Percentiles rank a stretch among this genome's conserved stretches.
phyloP scores from a whole-genome alignment of 768 basidiomycete species.

The Asterophora parasitica region DNA sequence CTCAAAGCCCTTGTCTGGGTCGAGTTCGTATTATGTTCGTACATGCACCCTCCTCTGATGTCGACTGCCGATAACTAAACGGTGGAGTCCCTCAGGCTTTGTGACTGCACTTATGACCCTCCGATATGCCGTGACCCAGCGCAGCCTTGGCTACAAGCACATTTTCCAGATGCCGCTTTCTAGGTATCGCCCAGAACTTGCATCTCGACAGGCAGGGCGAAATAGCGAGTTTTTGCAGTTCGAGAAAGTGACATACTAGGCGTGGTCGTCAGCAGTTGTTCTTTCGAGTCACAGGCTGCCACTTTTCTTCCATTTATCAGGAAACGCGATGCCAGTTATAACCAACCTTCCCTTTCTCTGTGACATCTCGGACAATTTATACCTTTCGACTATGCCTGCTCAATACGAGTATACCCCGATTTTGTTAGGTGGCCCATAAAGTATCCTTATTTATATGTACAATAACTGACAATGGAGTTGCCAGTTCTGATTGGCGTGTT shows the following conservation, averaged over 20 bases:
- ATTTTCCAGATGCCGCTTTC: conserved; percentile 48
- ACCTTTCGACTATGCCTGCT: not conserved
- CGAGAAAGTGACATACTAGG: conserved; percentile 22
- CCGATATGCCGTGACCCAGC: conserved; percentile 41
- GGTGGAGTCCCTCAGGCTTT: conserved; percentile 31
- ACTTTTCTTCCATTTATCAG: not conserved
- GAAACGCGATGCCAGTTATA: conserved; percentile 1
- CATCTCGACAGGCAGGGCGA: conserved; percentile 8
- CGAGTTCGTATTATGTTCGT: conserved; percentile 49
- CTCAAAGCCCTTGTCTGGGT: conserved; percentile 58
- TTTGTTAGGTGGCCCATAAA: not conserved
- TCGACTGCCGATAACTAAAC: not conserved
- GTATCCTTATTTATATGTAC: not conserved
- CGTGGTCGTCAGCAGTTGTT: not conserved
- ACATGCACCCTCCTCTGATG: not conserved
- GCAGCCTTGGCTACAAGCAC: conserved; percentile 42
- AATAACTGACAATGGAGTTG: too few species aligned
- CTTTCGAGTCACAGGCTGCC: not conserved
- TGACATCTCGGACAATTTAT: not conserved
- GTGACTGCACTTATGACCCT: conserved; percentile 35
- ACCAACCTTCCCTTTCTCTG: not conserved
- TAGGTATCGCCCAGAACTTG: conserved; percentile 33
- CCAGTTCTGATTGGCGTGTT: too few species aligned
- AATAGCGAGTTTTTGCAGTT: conserved; percentile 36
- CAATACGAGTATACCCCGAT: not conserved